A percentile compares a stretch with the other conserved stretches of the same genome.
Conservation (phyloP, 2,329 filamentous ascomycete species). For the Helotiales sp. region DNA sequence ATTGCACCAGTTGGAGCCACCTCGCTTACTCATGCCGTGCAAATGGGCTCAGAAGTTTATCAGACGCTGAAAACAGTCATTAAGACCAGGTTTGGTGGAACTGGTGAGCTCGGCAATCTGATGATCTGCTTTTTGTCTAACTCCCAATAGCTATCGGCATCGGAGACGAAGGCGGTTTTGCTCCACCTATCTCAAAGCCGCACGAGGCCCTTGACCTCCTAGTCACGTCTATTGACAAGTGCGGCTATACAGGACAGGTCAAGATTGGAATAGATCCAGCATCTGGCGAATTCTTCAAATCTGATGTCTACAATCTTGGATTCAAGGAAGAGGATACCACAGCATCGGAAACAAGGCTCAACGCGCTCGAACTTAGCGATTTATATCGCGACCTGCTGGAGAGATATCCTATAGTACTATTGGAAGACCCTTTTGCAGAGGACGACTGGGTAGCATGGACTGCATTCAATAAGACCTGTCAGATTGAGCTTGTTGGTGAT, state of each 20-base stretch:
- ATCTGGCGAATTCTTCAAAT: constrained; percentile 39
- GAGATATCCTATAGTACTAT: constrained; percentile 40
- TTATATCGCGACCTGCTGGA: constrained; percentile 36
- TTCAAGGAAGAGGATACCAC: constrained; percentile 37
- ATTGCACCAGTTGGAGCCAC: constrained; percentile 29
- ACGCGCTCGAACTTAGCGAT: constrained; percentile 29
- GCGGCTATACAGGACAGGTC: constrained; percentile 36
- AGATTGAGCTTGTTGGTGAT: constrained; percentile 37
- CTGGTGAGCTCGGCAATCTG: no score
- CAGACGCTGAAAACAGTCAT: constrained; percentile 36
- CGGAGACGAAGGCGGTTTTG: constrained; percentile 40
- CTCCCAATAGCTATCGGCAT: constrained; percentile 35
- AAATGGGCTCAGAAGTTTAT: constrained; percentile 37
- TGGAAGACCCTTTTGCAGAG: constrained; percentile 44
- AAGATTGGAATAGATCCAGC: constrained; percentile 44
- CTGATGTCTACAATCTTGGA: constrained; percentile 38
- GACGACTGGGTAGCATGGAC: constrained; percentile 41
- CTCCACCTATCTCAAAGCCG: constrained; percentile 37
- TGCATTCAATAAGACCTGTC: constrained; percentile 33
- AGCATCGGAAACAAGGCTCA: constrained; percentile 22
- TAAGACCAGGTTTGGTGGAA: constrained; percentile 33
- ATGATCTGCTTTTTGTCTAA: no score
- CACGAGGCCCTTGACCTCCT: constrained; percentile 38
- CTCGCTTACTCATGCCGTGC: constrained; percentile 33
- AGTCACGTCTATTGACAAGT: constrained; percentile 27